Percentiles rank a stretch among this genome's conserved stretches.
Conservation (phyloP, 2,329 filamentous ascomycete species). For the Neophaeococcomyces aloes region DNA sequence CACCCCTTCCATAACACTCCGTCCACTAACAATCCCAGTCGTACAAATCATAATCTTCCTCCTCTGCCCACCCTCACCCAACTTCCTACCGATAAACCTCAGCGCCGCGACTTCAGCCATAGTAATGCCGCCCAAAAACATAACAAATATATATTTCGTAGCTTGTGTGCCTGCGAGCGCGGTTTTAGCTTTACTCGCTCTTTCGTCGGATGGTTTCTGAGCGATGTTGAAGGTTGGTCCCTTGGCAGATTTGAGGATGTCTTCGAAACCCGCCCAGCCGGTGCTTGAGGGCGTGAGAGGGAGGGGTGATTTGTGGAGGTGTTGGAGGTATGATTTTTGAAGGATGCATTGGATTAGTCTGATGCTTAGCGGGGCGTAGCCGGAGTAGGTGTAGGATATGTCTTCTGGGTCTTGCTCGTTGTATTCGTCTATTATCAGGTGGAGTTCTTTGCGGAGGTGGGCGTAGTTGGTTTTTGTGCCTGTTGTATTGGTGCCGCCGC, state of each 20-base stretch:
- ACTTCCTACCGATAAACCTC: conserved; percentile 75
- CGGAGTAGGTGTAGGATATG: conserved; percentile 94
- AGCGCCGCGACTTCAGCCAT: conserved; percentile 93
- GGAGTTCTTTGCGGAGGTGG: conserved; percentile 72
- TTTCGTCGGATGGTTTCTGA: conserved; percentile 77
- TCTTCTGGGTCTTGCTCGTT: conserved; percentile 91
- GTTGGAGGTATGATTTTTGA: conserved; percentile 75
- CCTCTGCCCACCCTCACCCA: conserved; percentile 52
- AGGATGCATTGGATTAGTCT: conserved; percentile 85
- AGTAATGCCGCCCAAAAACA: conserved; percentile 93
- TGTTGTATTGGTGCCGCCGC: conserved; percentile 32
- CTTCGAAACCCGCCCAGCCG: conserved; percentile 90
- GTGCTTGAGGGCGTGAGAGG: conserved; percentile 53
- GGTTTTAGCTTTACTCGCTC: conserved; percentile 75
- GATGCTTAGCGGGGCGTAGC: conserved; percentile 86
- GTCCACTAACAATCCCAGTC: conserved; percentile 81
- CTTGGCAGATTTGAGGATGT: conserved; percentile 74
- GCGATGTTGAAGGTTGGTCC: conserved; percentile 85
- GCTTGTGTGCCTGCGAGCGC: conserved; percentile 64
- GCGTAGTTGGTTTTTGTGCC: conserved; percentile 82
- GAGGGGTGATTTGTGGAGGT: conserved; percentile 54
- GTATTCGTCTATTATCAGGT: conserved; percentile 89
- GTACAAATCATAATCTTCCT: conserved; percentile 85
- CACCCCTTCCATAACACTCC: conserved; percentile 75
- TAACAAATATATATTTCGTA: conserved; percentile 85